Evolutionary conservation across 805 yeast species (phyloP), one percentile per base, ranked within the genome.

Genomic region (Gaillardinia entomophila): DNA sequence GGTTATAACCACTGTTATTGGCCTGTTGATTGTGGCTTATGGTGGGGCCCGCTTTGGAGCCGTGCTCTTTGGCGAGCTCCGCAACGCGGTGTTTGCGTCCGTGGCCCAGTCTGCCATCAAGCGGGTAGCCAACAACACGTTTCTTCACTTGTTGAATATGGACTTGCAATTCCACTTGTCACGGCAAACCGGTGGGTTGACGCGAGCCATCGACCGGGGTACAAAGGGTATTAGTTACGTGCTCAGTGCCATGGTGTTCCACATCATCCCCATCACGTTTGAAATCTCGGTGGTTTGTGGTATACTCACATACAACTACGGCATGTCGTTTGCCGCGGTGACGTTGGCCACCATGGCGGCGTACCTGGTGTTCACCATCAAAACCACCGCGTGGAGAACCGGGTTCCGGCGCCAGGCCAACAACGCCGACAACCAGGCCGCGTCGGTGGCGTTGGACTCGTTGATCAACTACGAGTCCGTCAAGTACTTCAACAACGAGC

Each of bases 181-280:
- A 8, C 71, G 89, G 45, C 97, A 92, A 56, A 92, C 98, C 0
- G 98, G 98, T 43, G 97, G 96, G 0, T 60, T 92, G 22, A 90
- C 97, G 0, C 69, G 98, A 40, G 97, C 97, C 2, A 92, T 92
- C 49, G 98, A 92, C 50, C 70, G 98, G 42, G 98, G 98, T 56
- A 90, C 97, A 1, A 90, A 92, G 48, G 98, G 98, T 64, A 90
- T 92, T 33, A 81, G 94, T 10, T 89, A 84, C 47, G 97, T 92
- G 4, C 65, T 92, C 29, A 78, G 85, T 24, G 96, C 97, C 2
- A 85, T 90, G 95, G 96, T 92, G n/a, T 90, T 92, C 66, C 97
- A 92, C 55, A 89, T 92, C 24, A 66, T 90, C 22, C 98, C 98
- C 6, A 83, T 90, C 26, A 72, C 94, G 3, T 83, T 92, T 53